Percentiles rank a stretch among this genome's conserved stretches.
Conservation (phyloP, 1,139 yeast genomes). For the Wickerhamiella infanticola region DNA sequence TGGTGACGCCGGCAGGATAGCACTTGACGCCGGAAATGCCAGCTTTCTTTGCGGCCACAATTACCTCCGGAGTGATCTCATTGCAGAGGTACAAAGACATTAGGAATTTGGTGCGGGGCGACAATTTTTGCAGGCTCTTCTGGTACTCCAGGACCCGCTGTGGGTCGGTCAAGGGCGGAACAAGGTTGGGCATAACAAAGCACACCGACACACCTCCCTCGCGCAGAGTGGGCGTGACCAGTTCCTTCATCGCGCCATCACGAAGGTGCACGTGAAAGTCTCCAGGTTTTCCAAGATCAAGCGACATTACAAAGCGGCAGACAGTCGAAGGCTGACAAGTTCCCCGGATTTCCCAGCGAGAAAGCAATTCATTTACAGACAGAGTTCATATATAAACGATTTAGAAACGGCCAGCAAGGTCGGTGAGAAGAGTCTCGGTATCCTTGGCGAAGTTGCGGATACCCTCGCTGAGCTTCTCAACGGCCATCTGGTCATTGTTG, state of each 20-base stretch:
- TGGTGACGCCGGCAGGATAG: slow-evolving; percentile 97
- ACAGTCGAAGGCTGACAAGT: neutral
- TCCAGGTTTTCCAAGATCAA: slow-evolving; percentile 69
- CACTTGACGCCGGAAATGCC: slow-evolving; percentile 74
- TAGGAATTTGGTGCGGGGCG: slow-evolving; percentile 74
- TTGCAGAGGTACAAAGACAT: slow-evolving; percentile 78
- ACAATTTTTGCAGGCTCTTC: slow-evolving; percentile 40
- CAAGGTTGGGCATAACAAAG: slow-evolving; percentile 90
- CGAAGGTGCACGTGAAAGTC: slow-evolving; percentile 95
- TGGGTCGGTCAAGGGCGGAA: slow-evolving; percentile 81
- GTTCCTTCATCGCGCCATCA: slow-evolving; percentile 83
- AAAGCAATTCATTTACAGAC: too few species aligned
- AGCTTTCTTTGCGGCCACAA: slow-evolving; percentile 57
- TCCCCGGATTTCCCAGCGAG: neutral
- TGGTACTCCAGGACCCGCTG: slow-evolving; percentile 61
- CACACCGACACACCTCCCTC: slow-evolving; percentile 87
- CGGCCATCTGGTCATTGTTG: slow-evolving; percentile 97
- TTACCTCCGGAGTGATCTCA: slow-evolving; percentile 70
- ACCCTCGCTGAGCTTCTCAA: slow-evolving; percentile 96
- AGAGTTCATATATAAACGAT: neutral
- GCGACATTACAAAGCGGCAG: slow-evolving; percentile 8
- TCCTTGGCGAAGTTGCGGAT: slow-evolving; percentile 95
- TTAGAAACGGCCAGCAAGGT: slow-evolving; percentile 2
- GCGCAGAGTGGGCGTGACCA: slow-evolving; percentile 77
- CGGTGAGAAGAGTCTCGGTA: slow-evolving; percentile 62